A percentile compares a stretch with the other conserved stretches of the same genome.
These are phyloP conservation scores for Malus hybrid DNA, from an alignment of 331 rosid genomes.

Conservation along the genomic window DNA sequence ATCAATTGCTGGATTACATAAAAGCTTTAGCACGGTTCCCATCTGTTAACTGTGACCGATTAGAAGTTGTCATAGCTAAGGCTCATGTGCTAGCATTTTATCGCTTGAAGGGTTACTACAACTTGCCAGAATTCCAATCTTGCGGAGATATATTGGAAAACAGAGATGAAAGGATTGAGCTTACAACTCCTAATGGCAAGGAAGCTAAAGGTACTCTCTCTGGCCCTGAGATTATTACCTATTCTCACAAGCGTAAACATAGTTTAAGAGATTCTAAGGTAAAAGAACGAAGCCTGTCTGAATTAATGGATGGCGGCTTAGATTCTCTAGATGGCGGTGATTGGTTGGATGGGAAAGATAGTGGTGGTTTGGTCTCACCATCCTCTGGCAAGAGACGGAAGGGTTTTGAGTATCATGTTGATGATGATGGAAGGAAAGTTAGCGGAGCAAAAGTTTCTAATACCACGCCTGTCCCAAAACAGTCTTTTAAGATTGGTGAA, in stretches of 20 bases:
- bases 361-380: constrained; percentile 24
- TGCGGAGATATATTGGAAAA: constrained; percentile 55
- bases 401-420: constrained; percentile 39
- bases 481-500: constrained; percentile 79
- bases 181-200: constrained; percentile 19
- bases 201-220: constrained; percentile 33
- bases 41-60: constrained; percentile 40
- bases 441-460: constrained; percentile 50
- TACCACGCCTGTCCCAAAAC: constrained; percentile 29
- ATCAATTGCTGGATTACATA: constrained; percentile 42
- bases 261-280: constrained; percentile 51
- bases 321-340: constrained; percentile 41
- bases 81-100: constrained; percentile 73
- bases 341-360: constrained; percentile 40
- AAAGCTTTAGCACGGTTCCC: constrained; percentile 59
- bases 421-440: constrained; percentile 57
- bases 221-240: constrained; percentile 31
- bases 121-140: constrained; percentile 69
- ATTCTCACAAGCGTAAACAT: constrained; percentile 66
- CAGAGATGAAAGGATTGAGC: constrained; percentile 23
- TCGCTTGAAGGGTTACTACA: constrained; percentile 61
- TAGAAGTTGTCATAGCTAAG: constrained; percentile 73
- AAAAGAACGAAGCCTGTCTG: constrained; percentile 74
- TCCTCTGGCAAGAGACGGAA: constrained; percentile 45
- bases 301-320: constrained; percentile 53